Evolutionary conservation across 108 stramenopile species (phyloP), one percentile per base, ranked within the genome.

Genomic region (Nannochloropsis salina): DNA sequence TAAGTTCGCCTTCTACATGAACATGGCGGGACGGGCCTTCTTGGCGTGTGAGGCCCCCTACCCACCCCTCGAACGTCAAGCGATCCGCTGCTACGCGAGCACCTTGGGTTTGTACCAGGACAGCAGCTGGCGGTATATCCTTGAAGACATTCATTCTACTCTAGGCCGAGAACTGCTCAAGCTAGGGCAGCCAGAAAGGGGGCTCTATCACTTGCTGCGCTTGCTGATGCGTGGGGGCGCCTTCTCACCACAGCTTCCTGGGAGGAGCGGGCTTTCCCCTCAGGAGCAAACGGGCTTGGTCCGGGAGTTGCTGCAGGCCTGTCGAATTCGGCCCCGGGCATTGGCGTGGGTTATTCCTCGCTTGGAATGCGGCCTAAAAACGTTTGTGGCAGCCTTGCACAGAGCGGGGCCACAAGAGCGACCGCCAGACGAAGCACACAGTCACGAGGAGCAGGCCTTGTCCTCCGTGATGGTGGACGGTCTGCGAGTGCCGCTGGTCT

Each of bases 111-210:
- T 47, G 82, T 86, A 83, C 82, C 41, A 82, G 12, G 86, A 82
- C n/a, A 83, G 86, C 47, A 47, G 86, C 4, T 86, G 86, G 86
- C 42, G 45, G 40, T 61, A 81, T 47, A 61, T 61, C 45, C 47
- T 82, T 31, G 82, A 82, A 22, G 47, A 86, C 82, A 42, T 82
- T 10, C 82, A 74, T 43, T 82, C 47, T 40, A 82, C 15, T n/a
- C n/a, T 74, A n/a, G 61, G 61, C 20, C 15, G 61, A n/a, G 20
- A 74, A n/a, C 61, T 74, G 61, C n/a, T 74, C 20, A n/a, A n/a
- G 61, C 61, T 74, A 15, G 61, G 61, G n/a, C 61, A 74, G 20
- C 61, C 61, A 4, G 61, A 74, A 74, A 74, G 61, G n/a, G 61
- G 20, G 61, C 61, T 74, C 61, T 74, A 74, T 74, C 61, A 74